Percentiles rank a stretch among this genome's conserved stretches.
Evolutionary conservation across 2,329 filamentous ascomycete genomes (phyloP).

Genomic region (Passalora sequoiae): DNA sequence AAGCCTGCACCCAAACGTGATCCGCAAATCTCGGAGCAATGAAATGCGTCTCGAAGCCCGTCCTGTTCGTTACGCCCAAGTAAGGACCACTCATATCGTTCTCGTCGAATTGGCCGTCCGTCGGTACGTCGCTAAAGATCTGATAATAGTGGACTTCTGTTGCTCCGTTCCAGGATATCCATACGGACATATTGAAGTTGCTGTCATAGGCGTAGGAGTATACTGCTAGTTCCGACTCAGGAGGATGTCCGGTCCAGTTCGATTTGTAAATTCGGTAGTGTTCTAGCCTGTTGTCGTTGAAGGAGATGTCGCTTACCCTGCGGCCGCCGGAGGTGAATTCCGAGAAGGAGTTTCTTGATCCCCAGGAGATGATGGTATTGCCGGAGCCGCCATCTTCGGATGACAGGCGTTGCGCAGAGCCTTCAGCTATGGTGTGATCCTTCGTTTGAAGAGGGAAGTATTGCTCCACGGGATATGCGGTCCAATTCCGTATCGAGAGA

Average conservation of each 20-base stretch:
- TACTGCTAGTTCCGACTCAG: slow-evolving; percentile 1
- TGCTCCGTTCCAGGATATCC: neutral
- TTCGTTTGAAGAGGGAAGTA: neutral
- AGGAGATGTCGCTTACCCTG: neutral
- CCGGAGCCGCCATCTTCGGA: no score
- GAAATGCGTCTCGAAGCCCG: slow-evolving; percentile 9
- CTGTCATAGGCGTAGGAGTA: slow-evolving; percentile 1
- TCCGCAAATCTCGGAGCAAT: neutral
- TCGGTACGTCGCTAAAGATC: neutral
- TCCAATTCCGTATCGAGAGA: neutral
- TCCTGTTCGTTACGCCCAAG: neutral
- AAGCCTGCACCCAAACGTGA: slow-evolving; percentile 4
- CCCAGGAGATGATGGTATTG: slow-evolving; percentile 27
- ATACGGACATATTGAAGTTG: neutral
- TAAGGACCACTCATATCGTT: neutral
- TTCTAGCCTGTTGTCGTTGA: neutral
- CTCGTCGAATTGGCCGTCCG: neutral
- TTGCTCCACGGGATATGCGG: neutral
- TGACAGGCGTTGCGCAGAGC: slow-evolving; percentile 32
- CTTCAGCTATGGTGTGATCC: neutral
- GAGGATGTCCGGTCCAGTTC: neutral
- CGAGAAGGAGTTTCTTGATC: neutral
- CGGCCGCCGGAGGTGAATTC: neutral
- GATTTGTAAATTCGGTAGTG: slow-evolving; percentile 5
- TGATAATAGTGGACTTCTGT: neutral